Percentiles rank a stretch among this genome's conserved stretches.
Conservation (phyloP, 2,329 filamentous ascomycete species). For the Penicillium paneum region DNA sequence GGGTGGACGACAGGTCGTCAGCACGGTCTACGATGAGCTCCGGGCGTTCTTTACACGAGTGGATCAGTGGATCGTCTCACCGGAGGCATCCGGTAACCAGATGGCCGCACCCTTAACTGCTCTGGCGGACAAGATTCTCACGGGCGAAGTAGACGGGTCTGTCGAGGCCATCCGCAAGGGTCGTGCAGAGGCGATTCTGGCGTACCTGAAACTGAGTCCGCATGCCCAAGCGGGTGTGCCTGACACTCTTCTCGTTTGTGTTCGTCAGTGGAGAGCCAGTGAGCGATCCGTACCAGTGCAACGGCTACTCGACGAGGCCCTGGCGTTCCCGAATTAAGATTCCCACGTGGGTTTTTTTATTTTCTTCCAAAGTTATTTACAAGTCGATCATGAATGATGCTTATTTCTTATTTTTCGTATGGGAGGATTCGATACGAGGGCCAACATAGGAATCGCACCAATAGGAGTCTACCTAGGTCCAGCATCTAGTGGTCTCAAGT, state of each 20-base stretch:
- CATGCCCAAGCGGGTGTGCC: constrained; percentile 16
- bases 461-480: neutral
- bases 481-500: neutral
- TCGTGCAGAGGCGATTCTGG: constrained; percentile 36
- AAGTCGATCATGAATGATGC: neutral
- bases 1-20: constrained; percentile 36
- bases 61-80: constrained; percentile 19
- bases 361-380: neutral
- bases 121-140: constrained; percentile 31
- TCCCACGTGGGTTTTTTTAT: constrained; percentile 8
- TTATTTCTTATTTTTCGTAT: neutral
- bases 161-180: constrained; percentile 38
- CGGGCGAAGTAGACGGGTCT: constrained; percentile 33
- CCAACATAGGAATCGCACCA: neutral
- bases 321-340: constrained; percentile 12
- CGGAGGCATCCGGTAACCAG: constrained; percentile 19
- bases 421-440: neutral
- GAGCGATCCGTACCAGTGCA: constrained; percentile 42
- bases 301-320: constrained; percentile 33
- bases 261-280: constrained; percentile 35
- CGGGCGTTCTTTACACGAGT: constrained; percentile 33
- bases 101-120: constrained; percentile 27
- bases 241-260: constrained; percentile 18
- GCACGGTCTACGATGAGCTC: constrained; percentile 36
- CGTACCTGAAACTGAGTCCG: constrained; percentile 28